Base-by-base conservation (phyloP, 768 basidiomycete genomes). In the Kwoniella sp. region DNA sequence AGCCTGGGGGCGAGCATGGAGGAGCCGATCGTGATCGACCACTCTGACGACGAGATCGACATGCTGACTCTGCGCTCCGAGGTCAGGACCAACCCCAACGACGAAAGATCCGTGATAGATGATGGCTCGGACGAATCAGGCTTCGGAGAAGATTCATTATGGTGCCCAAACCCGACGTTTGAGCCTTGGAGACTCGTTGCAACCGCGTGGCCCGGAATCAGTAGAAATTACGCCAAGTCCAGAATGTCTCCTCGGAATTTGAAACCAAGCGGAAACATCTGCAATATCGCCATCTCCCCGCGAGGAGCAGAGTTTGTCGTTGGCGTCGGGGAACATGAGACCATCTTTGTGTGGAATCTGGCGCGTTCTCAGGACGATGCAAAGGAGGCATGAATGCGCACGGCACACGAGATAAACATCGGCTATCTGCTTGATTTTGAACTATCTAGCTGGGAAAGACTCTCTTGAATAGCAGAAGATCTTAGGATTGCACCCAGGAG, bases 251-350 rank as follows among this genome's bases (percentile, higher is more conserved):
- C 22, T 7, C 12, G 40, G 9, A 37, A 36, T 1, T 33, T 9
- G 37, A 40, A 33, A n/a, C 21, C 49, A 10, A 27, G 12, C 21
- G 44, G 54, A 7, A 55, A 50, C 29, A 15, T 64, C n/a, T 37
- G 33, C 13, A 49, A 60, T 52, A 51, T 60, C 2, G 51, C 62
- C 5, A 57, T 68, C 29, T 64, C 62, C n/a, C 67, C 67, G 15
- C 60, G 67, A 46, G 67, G 67, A 9, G 67, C 58, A 8, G 46
- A 68, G 37, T 68, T 65, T 48, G 52, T 68, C 15, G 56, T 68
- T 2, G 67, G 57, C 22, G 67, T 60, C 8, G 67, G 62, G 13
- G 53, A 54, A 30, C 29, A 57, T 8, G 21, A 27, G 56, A 52
- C 55, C 22, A 50, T 62, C 12, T 54, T 63, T 55, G 61, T 67